A percentile compares a stretch with the other conserved stretches of the same genome.
Evolutionary conservation across 179 eudicot species (phyloP).

Genomic region (Amaranthus tricolor): DNA sequence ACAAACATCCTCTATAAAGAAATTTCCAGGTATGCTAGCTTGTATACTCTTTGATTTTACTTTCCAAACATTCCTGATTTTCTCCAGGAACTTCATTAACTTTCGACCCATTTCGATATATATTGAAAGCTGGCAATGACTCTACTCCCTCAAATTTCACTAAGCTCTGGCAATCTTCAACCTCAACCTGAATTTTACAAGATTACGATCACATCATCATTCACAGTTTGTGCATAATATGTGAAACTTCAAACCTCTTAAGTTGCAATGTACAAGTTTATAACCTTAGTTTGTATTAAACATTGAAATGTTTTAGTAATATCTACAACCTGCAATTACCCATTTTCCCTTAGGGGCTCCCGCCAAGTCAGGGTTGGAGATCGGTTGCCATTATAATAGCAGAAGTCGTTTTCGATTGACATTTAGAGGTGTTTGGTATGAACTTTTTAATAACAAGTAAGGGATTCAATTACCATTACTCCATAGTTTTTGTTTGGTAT

Average conservation of each 20-base stretch:
- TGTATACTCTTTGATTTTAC: slow-evolving; percentile 37
- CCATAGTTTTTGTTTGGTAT: too few relatives aligned
- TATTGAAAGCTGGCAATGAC: slow-evolving; percentile 46
- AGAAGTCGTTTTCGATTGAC: too few relatives aligned
- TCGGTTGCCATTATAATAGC: too few relatives aligned
- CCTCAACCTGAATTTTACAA: slow-evolving; percentile 38
- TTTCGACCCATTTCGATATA: slow-evolving; percentile 48
- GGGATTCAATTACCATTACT: too few relatives aligned
- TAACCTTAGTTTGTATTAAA: too few relatives aligned
- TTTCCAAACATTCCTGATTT: slow-evolving; percentile 45
- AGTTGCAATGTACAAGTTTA: too few relatives aligned
- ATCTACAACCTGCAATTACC: too few relatives aligned
- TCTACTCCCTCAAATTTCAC: slow-evolving; percentile 43
- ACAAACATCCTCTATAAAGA: slow-evolving; percentile 10
- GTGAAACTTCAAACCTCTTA: not conserved
- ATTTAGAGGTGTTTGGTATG: too few relatives aligned
- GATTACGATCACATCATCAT: not conserved
- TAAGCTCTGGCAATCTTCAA: slow-evolving; percentile 40
- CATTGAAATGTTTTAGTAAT: too few relatives aligned
- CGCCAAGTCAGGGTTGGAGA: too few relatives aligned
- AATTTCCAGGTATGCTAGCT: slow-evolving; percentile 26
- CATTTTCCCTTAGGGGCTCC: too few relatives aligned
- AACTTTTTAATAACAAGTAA: too few relatives aligned
- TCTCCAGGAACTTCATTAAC: slow-evolving; percentile 45
- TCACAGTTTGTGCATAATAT: not conserved